Evolutionary conservation across 2,329 filamentous ascomycete species (phyloP), one percentile per base, ranked within the genome.

Genomic region (Sporothrix sp.): DNA sequence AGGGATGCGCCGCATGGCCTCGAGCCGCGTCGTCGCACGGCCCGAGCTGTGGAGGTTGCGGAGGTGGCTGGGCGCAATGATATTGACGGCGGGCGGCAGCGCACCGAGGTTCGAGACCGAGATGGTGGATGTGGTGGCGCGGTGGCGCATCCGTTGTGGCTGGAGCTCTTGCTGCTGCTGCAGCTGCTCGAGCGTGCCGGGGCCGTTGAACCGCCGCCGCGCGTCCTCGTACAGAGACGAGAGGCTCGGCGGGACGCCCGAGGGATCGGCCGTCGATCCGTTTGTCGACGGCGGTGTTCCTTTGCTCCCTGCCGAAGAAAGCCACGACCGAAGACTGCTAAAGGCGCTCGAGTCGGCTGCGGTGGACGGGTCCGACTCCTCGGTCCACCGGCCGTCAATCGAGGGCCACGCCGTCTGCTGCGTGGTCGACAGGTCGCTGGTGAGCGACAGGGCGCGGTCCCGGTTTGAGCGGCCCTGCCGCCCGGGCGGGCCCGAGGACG

Each of bases 61-160:
- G 37, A 55, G 40, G 39, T 56, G 50, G 54, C 54, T 57, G 56
- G 60, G 55, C 5, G 75, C 73, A 59, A 84, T 80, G 9, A 89
- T 67, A 53, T 82, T 84, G 7, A 82, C 81, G 0, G 82, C 71
- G 1, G 82, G 75, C 3, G 85, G 84, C 54, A 89, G 72, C 0
- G 84, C 82, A 0, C 84, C 84, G 52, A 74, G 71, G 51, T 73
- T 70, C 2, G 60, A 55, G 20, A 61, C 56, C 39, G 73, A 75
- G 30, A 75, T 68, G 55, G 65, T 72, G 50, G 59, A 61, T 13
- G 74, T 71, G 7, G 77, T 80, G 2, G 76, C 72, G 21, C 80
- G 76, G 42, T 79, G 70, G 42, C 75, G 73, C 42, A 74, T 56
- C 61, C 73, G 54, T 55, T 66, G 55, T 63, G 40, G 51, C 36